Evolutionary conservation across 1,284 basidiomycete genomes (phyloP).

Genomic region (Heliocybe sulcata): DNA sequence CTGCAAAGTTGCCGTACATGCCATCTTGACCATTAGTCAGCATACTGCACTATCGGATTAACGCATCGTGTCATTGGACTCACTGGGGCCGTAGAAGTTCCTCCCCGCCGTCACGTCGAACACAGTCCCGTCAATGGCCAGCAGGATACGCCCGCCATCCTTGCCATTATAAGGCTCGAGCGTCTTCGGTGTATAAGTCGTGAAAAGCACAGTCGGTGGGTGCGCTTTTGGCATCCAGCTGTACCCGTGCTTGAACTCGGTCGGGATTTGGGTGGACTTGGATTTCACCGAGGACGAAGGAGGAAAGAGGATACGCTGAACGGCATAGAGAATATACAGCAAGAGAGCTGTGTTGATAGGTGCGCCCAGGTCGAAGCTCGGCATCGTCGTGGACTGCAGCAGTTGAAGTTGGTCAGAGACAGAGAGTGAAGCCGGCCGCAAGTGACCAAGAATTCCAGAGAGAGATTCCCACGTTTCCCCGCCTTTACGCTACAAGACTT

Average conservation of each 20-base stretch:
- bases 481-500: no score
- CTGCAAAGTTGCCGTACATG: conserved; percentile 96
- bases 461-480: no score
- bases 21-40: conserved; percentile 41
- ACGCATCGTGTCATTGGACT: conserved; percentile 18
- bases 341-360: conserved; percentile 72
- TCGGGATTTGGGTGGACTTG: conserved; percentile 32
- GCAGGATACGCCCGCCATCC: conserved; percentile 66
- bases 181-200: conserved; percentile 72
- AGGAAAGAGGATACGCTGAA: conserved; percentile 70
- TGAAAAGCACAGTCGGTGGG: conserved; percentile 68
- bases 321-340: conserved; percentile 72
- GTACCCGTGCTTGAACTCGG: conserved; percentile 73
- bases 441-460: no score
- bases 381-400: conserved; percentile 9
- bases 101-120: conserved; percentile 88
- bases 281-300: conserved; percentile 39
- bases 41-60: conserved; percentile 1
- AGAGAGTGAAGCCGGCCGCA: background rate
- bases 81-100: conserved; percentile 91
- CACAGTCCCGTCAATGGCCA: conserved; percentile 83
- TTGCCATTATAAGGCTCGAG: conserved; percentile 63
- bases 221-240: conserved; percentile 83
- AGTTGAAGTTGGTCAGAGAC: background rate
- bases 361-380: conserved; percentile 46